These are phyloP conservation scores for Diaporthe nobilis DNA, from an alignment of 2,329 filamentous ascomycete species.

Conservation along the genomic window DNA sequence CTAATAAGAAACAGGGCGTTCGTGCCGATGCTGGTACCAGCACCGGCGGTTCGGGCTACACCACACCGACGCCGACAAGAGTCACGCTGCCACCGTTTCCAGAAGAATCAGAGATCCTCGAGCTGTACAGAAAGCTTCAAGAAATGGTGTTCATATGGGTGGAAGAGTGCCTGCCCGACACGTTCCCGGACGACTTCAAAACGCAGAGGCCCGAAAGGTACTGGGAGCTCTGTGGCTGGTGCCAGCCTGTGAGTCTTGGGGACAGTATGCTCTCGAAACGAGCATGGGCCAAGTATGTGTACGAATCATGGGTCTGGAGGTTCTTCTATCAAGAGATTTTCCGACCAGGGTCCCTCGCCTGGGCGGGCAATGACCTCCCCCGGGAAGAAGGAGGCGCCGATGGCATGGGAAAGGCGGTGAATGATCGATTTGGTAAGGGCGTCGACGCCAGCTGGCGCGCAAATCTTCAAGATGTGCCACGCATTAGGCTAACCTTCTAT, in stretches of 20 bases:
- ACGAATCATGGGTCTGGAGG: conserved; percentile 30
- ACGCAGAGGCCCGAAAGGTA: background rate
- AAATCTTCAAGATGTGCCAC: background rate
- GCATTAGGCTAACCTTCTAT: background rate
- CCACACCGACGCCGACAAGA: background rate
- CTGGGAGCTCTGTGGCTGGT: conserved; percentile 28
- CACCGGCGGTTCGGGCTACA: background rate
- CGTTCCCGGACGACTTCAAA: background rate
- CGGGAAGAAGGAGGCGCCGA: background rate
- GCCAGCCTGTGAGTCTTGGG: background rate
- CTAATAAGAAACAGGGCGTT: background rate
- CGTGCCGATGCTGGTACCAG: background rate
- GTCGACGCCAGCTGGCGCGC: too few species aligned
- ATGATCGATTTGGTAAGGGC: background rate
- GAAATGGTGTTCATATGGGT: background rate
- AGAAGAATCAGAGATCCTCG: background rate
- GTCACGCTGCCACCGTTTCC: background rate
- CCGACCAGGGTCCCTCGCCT: background rate
- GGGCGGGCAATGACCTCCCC: conserved; percentile 3
- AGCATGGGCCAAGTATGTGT: conserved; percentile 8
- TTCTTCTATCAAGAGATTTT: conserved; percentile 13
- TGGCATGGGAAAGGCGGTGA: background rate
- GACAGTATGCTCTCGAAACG: background rate
- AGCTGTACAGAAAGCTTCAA: background rate
- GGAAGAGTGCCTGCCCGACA: background rate